phyloP scores from a whole-genome alignment of 352 stramenopile genomes.

The Thraustochytrium striatum region DNA sequence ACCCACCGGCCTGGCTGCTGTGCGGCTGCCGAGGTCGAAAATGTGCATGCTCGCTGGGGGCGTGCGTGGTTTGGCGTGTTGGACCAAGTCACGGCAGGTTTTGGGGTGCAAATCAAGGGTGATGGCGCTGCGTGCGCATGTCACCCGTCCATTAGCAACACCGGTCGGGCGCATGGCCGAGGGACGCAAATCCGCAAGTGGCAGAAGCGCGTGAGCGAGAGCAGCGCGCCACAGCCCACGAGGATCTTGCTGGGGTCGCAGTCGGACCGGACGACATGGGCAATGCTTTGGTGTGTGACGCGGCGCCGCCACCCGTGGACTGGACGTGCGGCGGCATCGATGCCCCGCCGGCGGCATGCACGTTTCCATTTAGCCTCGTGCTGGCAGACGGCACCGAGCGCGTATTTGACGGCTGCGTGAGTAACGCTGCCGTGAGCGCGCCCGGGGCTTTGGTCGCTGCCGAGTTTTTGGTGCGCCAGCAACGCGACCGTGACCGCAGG shows the following conservation, averaged over 20 bases:
- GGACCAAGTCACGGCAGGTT: no score
- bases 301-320: neutral
- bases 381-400: neutral
- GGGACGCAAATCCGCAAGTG: neutral
- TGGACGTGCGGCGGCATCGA: neutral
- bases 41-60: no score
- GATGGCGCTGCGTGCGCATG: no score
- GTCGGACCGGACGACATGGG: neutral
- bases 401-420: neutral
- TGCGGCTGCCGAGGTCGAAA: no score
- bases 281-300: slow-evolving; percentile 3
- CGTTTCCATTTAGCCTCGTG: neutral
- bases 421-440: neutral
- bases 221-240: neutral
- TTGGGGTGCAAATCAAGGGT: no score
- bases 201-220: neutral
- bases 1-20: no score
- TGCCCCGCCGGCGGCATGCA: neutral
- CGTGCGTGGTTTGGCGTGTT: no score
- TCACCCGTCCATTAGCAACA: no score
- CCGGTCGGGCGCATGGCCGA: neutral
- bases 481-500: neutral
- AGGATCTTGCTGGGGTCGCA: neutral
- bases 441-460: neutral
- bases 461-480: slow-evolving; percentile 12